Conservation (phyloP, 208 protist genomes). For the Trichomonas vaginalis region DNA sequence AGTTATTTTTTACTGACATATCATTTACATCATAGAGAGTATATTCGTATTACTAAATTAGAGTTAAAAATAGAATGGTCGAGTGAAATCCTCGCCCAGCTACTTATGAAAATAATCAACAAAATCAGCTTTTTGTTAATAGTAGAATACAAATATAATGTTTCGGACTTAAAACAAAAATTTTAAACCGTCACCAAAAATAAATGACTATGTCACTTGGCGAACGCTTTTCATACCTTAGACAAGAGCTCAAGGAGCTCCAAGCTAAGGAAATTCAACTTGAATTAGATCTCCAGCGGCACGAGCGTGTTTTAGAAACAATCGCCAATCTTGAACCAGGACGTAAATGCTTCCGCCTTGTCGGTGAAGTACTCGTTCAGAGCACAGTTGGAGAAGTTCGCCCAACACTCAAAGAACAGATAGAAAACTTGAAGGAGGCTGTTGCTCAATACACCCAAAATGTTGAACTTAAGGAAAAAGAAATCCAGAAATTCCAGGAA, state of each 20-base stretch:
- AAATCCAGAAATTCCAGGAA: not conserved
- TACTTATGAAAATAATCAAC: too few relatives aligned
- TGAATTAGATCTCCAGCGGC: not conserved
- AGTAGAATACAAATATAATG: too few relatives aligned
- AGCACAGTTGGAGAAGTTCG: not conserved
- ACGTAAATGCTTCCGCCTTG: not conserved
- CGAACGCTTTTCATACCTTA: not conserved
- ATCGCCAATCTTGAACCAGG: not conserved
- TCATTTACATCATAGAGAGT: too few relatives aligned
- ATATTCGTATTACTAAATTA: too few relatives aligned
- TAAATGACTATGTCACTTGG: not conserved
- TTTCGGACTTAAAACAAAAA: too few relatives aligned
- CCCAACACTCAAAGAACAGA: not conserved
- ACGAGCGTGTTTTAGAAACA: not conserved
- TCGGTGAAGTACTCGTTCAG: slow-evolving; percentile 13
- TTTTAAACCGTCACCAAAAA: too few relatives aligned
- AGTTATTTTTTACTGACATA: too few relatives aligned
- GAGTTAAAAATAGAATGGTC: too few relatives aligned
- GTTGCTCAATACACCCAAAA: not conserved
- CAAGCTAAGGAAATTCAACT: not conserved
- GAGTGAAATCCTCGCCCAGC: too few relatives aligned
- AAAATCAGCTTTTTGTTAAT: too few relatives aligned
- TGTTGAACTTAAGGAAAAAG: not conserved
- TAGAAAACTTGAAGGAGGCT: not conserved
- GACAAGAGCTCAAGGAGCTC: not conserved